These are phyloP conservation scores for Thraustochytrium sp. DNA, from an alignment of 352 stramenopile genomes.

Conservation along the genomic window DNA sequence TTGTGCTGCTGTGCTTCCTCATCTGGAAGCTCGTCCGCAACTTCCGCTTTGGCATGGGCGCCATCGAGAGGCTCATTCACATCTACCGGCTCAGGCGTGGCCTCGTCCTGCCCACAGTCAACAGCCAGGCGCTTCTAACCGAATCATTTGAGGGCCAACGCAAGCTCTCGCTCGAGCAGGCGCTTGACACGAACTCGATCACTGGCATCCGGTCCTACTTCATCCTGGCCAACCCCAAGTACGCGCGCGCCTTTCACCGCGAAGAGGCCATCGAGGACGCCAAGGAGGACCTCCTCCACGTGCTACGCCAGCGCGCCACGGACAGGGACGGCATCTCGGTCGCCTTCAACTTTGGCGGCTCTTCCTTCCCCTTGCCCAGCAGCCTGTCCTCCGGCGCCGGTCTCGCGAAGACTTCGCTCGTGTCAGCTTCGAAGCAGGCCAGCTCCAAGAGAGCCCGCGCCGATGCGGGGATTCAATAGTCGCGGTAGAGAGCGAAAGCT, in stretches of 20 bases:
- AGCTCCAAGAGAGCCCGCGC: background rate
- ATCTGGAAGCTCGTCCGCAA: background rate
- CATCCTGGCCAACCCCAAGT: background rate
- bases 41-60: background rate
- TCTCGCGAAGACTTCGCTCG: background rate
- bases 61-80: too few relatives aligned
- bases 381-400: too few relatives aligned
- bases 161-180: too few relatives aligned
- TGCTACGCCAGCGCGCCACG: background rate
- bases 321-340: background rate
- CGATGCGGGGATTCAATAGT: background rate
- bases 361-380: background rate
- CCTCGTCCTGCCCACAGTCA: background rate
- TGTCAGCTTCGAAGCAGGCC: background rate
- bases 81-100: too few relatives aligned
- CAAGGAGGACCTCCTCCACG: background rate
- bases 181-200: background rate
- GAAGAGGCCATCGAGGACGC: background rate
- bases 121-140: background rate
- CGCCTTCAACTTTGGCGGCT: background rate
- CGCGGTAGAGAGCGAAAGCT: too few relatives aligned
- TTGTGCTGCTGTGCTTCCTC: constrained; percentile 6
- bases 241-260: background rate
- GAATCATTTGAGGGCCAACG: too few relatives aligned
- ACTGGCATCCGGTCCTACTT: background rate